These are phyloP conservation scores for Halophytophthora polymorphica DNA, from an alignment of 352 stramenopile genomes.

Conservation along the genomic window DNA sequence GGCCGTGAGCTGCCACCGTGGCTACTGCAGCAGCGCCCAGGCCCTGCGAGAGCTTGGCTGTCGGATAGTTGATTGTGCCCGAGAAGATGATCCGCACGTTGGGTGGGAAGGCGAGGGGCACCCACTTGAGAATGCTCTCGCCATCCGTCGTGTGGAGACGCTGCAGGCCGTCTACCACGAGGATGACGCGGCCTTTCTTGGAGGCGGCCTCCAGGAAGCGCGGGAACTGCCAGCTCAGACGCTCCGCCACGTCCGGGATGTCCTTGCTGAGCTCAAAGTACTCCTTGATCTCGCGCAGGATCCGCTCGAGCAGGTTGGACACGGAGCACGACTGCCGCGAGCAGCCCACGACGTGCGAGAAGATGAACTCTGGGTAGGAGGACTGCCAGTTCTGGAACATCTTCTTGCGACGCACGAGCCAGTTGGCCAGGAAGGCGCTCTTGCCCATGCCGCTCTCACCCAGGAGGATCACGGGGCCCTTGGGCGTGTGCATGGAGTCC, in stretches of 20 bases:
- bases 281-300: conserved; percentile 87
- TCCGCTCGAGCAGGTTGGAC: conserved; percentile 81
- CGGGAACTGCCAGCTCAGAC: conserved; percentile 89
- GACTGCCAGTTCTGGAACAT: conserved; percentile 86
- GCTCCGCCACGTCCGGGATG: conserved; percentile 81
- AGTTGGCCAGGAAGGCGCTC: conserved; percentile 76
- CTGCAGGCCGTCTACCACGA: conserved; percentile 90
- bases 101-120: conserved; percentile 82
- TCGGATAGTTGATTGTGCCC: conserved; percentile 48
- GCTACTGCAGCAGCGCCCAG: conserved; percentile 7
- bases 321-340: conserved; percentile 84
- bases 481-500: conserved; percentile 80
- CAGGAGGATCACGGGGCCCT: conserved; percentile 70
- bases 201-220: conserved; percentile 86
- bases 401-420: conserved; percentile 79
- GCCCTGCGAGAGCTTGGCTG: conserved; percentile 35
- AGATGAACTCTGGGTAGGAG: conserved; percentile 85
- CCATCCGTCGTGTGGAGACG: conserved; percentile 81
- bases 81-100: conserved; percentile 89
- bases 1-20: not conserved
- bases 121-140: conserved; percentile 90
- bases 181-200: conserved; percentile 87
- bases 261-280: conserved; percentile 90
- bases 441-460: conserved; percentile 76
- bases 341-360: conserved; percentile 89